Evolutionary conservation across 1,284 basidiomycete genomes (phyloP).

Genomic region (Tylopilus sp.): DNA sequence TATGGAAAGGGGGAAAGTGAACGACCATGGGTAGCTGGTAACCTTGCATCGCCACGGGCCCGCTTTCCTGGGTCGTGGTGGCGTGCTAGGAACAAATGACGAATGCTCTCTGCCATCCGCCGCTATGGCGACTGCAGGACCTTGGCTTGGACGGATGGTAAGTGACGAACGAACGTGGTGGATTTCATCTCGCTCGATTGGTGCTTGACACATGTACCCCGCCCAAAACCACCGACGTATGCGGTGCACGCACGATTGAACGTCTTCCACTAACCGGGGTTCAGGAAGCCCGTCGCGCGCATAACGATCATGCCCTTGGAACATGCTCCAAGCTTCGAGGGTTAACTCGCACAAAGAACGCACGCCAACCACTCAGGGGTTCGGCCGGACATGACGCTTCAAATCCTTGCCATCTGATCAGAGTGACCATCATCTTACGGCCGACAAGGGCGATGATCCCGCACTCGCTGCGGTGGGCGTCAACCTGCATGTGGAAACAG

Average conservation of each 20-base stretch:
- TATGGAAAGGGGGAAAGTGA: not conserved
- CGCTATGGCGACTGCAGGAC: not conserved
- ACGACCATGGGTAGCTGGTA: not conserved
- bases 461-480: not conserved
- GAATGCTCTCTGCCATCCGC: not conserved
- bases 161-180: not conserved
- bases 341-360: not conserved
- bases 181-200: not conserved
- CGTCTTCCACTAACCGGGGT: not conserved
- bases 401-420: constrained; percentile 11
- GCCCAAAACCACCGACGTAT: not conserved
- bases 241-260: not conserved
- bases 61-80: not conserved
- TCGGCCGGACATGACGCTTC: not conserved
- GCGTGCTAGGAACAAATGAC: too few species aligned
- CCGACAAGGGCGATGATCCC: constrained; percentile 1
- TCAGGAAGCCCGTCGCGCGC: not conserved
- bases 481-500: not conserved
- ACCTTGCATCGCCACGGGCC: not conserved
- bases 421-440: not conserved
- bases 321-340: not conserved
- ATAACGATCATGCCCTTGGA: not conserved
- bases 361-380: not conserved
- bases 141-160: not conserved
- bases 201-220: not conserved